Conservation (phyloP, 2,329 filamentous ascomycete species). For the Trichoderma koningiopsis region DNA sequence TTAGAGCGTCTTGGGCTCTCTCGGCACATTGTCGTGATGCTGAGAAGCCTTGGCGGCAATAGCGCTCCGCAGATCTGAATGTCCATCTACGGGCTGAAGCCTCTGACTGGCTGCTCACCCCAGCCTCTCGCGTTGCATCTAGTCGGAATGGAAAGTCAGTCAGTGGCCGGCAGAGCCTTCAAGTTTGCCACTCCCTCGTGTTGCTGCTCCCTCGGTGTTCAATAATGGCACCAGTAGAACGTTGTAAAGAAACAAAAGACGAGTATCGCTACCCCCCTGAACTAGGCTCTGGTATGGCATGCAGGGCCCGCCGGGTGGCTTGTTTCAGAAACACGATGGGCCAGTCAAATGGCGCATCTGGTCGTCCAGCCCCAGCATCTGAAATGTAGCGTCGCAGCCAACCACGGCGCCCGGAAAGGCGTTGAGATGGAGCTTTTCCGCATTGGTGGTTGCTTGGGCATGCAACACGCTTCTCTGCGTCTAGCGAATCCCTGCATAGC, state of each 20-base stretch:
- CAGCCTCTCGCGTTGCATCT: slow-evolving; percentile 6
- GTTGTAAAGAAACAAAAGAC: neutral
- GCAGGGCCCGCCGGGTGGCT: slow-evolving; percentile 23
- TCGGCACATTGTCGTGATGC: neutral
- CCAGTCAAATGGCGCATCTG: slow-evolving; percentile 24
- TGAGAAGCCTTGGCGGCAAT: neutral
- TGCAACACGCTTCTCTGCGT: slow-evolving; percentile 4
- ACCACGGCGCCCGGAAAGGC: slow-evolving; percentile 20
- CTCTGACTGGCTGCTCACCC: slow-evolving; percentile 14
- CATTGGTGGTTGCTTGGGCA: slow-evolving; percentile 1
- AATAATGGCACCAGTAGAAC: neutral
- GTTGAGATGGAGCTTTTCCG: slow-evolving; percentile 20
- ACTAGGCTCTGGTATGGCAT: slow-evolving; percentile 21
- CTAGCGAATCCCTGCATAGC: slow-evolving; percentile 15
- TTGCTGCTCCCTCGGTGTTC: neutral
- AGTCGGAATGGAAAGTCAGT: slow-evolving; percentile 18
- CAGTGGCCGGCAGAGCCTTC: neutral
- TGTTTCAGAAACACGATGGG: slow-evolving; percentile 22
- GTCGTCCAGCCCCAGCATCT: slow-evolving; percentile 9
- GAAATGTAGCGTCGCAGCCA: slow-evolving; percentile 20
- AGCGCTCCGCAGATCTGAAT: slow-evolving; percentile 6
- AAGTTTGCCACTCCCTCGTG: slow-evolving; percentile 19
- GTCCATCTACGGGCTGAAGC: neutral
- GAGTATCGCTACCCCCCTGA: slow-evolving; percentile 5
- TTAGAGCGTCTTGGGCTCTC: neutral